A percentile compares a stretch with the other conserved stretches of the same genome.
These are phyloP conservation scores for Boletus tylopilopsis DNA, from an alignment of 768 basidiomycete genomes.

Conservation along the genomic window DNA sequence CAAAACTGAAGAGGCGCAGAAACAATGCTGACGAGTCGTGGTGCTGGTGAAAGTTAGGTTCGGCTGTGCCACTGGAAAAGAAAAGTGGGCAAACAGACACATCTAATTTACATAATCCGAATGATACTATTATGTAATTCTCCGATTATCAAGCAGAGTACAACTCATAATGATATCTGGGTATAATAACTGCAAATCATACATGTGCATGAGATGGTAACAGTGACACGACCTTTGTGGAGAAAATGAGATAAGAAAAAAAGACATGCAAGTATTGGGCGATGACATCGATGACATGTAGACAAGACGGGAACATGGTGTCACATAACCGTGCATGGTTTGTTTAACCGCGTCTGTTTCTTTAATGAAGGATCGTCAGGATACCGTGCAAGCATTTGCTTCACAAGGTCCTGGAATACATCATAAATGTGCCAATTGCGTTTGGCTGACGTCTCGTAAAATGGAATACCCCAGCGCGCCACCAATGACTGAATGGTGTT, in stretches of 20 bases:
- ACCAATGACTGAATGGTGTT: conserved; percentile 62
- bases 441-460: conserved; percentile 89
- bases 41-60: conserved; percentile 20
- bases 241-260: background rate
- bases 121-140: conserved; percentile 4
- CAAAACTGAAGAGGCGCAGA: background rate
- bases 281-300: no score
- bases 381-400: conserved; percentile 68
- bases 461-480: conserved; percentile 64
- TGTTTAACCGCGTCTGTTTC: conserved; percentile 25
- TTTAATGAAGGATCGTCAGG: conserved; percentile 41
- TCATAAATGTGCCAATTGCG: conserved; percentile 76
- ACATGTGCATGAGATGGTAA: conserved; percentile 10
- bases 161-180: background rate
- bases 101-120: conserved; percentile 10
- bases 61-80: conserved; percentile 12
- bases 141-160: background rate
- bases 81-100: conserved; percentile 9
- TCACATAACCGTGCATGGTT: conserved; percentile 40
- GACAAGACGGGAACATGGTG: background rate
- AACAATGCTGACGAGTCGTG: conserved; percentile 16
- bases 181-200: conserved; percentile 9
- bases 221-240: conserved; percentile 6
- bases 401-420: conserved; percentile 73
- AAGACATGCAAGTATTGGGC: conserved; percentile 1